phyloP scores from a whole-genome alignment of 2,329 filamentous ascomycete species.

The Cercospora sp. region DNA sequence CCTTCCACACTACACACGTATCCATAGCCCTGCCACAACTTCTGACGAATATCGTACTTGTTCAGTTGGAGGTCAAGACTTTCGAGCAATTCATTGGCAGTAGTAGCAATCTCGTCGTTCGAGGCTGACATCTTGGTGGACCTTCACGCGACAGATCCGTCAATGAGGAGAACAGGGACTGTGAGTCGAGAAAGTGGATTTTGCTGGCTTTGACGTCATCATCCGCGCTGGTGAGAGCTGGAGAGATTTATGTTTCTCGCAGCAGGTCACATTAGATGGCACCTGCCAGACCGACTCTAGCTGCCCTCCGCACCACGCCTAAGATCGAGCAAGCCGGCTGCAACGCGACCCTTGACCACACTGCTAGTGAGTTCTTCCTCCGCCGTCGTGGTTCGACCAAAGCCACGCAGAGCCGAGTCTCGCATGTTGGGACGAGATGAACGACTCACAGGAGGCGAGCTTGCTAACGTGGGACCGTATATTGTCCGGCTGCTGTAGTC shows the following conservation, averaged over 20 bases:
- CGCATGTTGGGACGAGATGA: background rate
- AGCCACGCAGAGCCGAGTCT: background rate
- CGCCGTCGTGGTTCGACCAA: background rate
- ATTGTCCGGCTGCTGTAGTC: conserved; percentile 42
- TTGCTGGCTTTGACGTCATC: conserved; percentile 7
- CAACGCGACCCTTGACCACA: conserved; percentile 53
- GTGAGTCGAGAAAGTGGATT: background rate
- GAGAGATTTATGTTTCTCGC: background rate
- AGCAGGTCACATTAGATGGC: background rate
- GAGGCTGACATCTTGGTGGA: background rate
- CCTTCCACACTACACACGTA: conserved; percentile 59
- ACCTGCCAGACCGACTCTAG: background rate
- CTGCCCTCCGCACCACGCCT: conserved; percentile 19
- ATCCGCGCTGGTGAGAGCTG: background rate
- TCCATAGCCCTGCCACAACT: conserved; percentile 41
- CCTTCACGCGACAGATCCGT: background rate
- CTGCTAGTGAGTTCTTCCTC: conserved; percentile 48
- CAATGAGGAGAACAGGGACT: background rate
- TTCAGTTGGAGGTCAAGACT: background rate
- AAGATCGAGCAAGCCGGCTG: conserved; percentile 55
- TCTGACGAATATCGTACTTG: conserved; percentile 1
- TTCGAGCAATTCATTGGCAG: background rate
- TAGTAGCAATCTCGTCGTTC: background rate
- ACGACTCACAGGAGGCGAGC: conserved; percentile 19
- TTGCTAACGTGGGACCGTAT: conserved; percentile 24